A percentile compares a stretch with the other conserved stretches of the same genome.
Evolutionary conservation across 495 filamentous ascomycete genomes (phyloP).

Genomic region (Penicillium ucsense): DNA sequence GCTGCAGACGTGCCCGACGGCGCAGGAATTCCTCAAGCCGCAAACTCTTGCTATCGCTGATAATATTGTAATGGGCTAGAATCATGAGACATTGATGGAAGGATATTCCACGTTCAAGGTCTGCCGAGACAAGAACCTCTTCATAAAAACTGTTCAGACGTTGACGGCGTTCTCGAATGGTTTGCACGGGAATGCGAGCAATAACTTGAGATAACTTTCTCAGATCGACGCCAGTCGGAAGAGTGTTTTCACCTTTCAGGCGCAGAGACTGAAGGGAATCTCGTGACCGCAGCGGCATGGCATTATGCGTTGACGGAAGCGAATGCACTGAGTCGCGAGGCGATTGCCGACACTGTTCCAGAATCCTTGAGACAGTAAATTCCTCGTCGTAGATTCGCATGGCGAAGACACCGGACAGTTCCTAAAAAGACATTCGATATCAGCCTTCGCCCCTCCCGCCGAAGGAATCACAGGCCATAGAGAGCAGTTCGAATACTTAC

Average conservation of each 20-base stretch:
- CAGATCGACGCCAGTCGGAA: conserved; percentile 68
- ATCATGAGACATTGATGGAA: conserved; percentile 96
- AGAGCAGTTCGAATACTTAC: conserved; percentile 32
- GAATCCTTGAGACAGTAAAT: conserved; percentile 70
- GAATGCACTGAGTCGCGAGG: conserved; percentile 28
- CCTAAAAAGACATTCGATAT: conserved; percentile 23
- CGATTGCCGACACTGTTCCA: conserved; percentile 67
- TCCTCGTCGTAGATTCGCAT: conserved; percentile 95
- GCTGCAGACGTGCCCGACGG: conserved; percentile 78
- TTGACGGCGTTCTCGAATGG: conserved; percentile 61
- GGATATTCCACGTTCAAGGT: conserved; percentile 76
- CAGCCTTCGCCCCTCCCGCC: no score
- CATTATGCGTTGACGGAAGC: conserved; percentile 5
- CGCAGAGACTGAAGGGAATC: conserved; percentile 11
- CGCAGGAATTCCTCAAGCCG: conserved; percentile 90
- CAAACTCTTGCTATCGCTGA: conserved; percentile 92
- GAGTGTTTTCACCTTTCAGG: conserved; percentile 23
- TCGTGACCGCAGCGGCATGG: conserved; percentile 13
- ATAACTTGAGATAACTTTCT: conserved; percentile 64
- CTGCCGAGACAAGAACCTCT: conserved; percentile 88
- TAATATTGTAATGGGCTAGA: conserved; percentile 96
- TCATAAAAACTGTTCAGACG: conserved; percentile 91
- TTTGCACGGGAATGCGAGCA: conserved; percentile 60
- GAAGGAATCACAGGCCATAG: no score
- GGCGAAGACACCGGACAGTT: conserved; percentile 88